phyloP scores from a whole-genome alignment of 805 yeast species.

The Nakazawaea pomicola region DNA sequence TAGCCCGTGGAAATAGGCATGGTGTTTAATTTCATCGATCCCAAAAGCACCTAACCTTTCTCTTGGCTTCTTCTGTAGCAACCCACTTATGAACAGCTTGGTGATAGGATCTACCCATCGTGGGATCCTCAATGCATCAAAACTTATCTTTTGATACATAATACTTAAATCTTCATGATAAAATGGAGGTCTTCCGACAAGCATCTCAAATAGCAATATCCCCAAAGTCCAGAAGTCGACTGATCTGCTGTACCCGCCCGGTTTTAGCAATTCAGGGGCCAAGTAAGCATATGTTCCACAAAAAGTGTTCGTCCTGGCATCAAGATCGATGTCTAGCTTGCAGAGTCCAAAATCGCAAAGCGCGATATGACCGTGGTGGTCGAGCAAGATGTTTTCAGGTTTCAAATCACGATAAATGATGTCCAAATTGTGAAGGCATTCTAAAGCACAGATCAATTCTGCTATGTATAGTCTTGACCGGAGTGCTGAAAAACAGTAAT shows the following conservation, averaged over 20 bases:
- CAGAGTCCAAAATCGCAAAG: conserved; percentile 95
- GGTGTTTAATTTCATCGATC: conserved; percentile 76
- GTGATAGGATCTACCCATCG: too few relatives aligned
- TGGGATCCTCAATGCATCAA: conserved; percentile 89
- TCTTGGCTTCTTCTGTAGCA: conserved; percentile 80
- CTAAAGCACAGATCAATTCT: conserved; percentile 87
- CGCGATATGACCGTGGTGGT: conserved; percentile 96
- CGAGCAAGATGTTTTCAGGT: conserved; percentile 90
- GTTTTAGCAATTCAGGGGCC: conserved; percentile 88
- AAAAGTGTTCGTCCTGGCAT: conserved; percentile 81
- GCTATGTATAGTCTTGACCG: conserved; percentile 92
- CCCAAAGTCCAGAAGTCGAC: conserved; percentile 99
- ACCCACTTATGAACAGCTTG: too few relatives aligned
- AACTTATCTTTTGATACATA: conserved; percentile 90
- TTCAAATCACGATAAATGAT: conserved; percentile 92
- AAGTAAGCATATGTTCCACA: conserved; percentile 98
- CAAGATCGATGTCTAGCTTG: conserved; percentile 86
- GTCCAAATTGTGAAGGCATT: conserved; percentile 82
- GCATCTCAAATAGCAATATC: conserved; percentile 87
- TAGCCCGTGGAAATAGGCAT: conserved; percentile 79
- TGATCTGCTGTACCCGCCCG: conserved; percentile 89
- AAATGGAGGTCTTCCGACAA: conserved; percentile 95
- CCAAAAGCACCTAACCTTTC: conserved; percentile 77
- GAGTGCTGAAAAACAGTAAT: conserved; percentile 81
- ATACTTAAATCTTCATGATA: conserved; percentile 88